Conservation (phyloP, 1,284 basidiomycete species). For the Trichosporon coremiiforme region DNA sequence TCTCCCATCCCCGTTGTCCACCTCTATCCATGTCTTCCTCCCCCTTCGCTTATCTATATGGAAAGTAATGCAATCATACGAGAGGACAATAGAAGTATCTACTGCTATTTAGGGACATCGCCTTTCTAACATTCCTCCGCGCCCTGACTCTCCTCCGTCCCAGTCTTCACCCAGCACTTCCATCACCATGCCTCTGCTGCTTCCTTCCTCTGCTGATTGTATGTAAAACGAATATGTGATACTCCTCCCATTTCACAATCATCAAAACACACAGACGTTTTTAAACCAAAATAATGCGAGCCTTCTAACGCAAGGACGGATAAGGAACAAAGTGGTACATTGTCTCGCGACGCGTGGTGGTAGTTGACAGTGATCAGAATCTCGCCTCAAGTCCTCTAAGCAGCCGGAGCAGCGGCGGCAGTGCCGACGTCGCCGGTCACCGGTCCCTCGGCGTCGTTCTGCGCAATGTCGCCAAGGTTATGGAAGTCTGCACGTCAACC, state of each 20-base stretch:
- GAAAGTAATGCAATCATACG: conserved; percentile 8
- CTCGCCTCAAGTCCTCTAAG: background rate
- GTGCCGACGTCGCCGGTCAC: conserved; percentile 50
- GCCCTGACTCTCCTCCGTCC: background rate
- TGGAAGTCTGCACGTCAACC: conserved; percentile 57
- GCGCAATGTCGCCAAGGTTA: conserved; percentile 57
- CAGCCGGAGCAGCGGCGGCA: conserved; percentile 37
- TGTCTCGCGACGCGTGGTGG: conserved; percentile 11
- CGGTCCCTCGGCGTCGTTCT: conserved; percentile 54
- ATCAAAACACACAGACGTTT: conserved; percentile 1
- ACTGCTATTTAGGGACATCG: background rate
- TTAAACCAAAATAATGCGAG: conserved; percentile 15
- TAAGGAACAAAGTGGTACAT: background rate
- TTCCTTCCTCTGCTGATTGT: background rate
- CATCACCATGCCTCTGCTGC: too few relatives aligned
- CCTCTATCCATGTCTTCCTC: too few relatives aligned
- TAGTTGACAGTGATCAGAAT: background rate
- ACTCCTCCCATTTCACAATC: too few relatives aligned
- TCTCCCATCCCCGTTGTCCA: background rate
- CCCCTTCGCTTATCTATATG: background rate
- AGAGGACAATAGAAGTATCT: background rate
- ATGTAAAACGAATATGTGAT: conserved; percentile 8
- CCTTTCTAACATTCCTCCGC: background rate
- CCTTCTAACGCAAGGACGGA: conserved; percentile 8
- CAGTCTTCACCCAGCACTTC: too few relatives aligned